phyloP scores from a whole-genome alignment of 192 early-diverging fungal species.

The Phlyctochytrium planicorne region DNA sequence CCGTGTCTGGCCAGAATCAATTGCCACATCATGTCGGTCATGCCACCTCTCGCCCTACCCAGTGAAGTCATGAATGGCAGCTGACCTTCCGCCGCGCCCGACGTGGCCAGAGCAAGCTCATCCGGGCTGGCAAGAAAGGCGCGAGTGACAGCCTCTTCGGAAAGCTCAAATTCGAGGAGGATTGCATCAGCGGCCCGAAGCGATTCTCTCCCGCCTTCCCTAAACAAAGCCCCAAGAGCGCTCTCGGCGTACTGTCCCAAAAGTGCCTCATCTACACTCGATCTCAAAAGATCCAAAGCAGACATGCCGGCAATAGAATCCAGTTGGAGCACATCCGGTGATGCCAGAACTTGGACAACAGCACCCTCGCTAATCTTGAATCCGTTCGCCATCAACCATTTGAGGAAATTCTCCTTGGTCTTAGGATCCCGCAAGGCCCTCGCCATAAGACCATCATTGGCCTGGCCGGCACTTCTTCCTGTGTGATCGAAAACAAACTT shows the following conservation, averaged over 20 bases:
- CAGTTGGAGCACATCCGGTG: not conserved
- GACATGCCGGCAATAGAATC: not conserved
- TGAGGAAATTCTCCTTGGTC: not conserved
- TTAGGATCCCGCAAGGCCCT: not conserved
- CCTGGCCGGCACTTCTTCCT: not conserved
- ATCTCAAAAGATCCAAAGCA: not conserved
- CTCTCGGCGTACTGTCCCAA: not conserved
- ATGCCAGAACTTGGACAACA: not conserved
- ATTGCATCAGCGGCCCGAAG: not conserved
- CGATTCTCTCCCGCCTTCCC: not conserved
- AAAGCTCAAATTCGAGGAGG: not conserved
- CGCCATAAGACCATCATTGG: not conserved
- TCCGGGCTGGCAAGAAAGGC: slow-evolving; percentile 1
- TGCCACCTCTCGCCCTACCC: not conserved
- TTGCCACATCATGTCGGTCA: slow-evolving; percentile 21
- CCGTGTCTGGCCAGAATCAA: slow-evolving; percentile 20
- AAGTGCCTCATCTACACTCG: not conserved
- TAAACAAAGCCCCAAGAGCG: not conserved
- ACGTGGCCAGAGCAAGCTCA: not conserved
- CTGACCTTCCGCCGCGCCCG: not conserved
- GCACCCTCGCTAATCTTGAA: not conserved
- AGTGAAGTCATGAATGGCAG: not conserved
- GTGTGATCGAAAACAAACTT: not conserved
- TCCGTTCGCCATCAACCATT: not conserved
- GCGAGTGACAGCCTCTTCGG: not conserved